A percentile compares a stretch with the other conserved stretches of the same genome.
Conservation (phyloP, 2,329 filamentous ascomycete genomes). For the Aspergillus tubingensis region DNA sequence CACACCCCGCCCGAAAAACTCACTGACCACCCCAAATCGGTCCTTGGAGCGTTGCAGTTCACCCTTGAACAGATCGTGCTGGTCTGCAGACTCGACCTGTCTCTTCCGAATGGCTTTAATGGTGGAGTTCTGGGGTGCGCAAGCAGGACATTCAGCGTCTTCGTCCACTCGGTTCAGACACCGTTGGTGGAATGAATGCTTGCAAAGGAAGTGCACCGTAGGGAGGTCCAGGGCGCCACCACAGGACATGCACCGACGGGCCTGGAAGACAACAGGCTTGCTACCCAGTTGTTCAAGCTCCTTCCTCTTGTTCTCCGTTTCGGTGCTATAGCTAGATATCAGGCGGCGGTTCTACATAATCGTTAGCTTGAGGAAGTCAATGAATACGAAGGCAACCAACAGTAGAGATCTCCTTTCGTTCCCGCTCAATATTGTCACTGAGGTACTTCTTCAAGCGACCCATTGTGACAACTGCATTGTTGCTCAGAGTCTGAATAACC, state of each 20-base stretch:
- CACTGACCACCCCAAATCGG: constrained; percentile 84
- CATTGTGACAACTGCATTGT: constrained; percentile 86
- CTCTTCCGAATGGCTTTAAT: constrained; percentile 83
- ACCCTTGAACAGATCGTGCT: constrained; percentile 85
- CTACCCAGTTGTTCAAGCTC: constrained; percentile 76
- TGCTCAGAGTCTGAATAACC: constrained; percentile 86
- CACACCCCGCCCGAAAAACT: constrained; percentile 93
- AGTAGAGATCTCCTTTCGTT: constrained; percentile 79
- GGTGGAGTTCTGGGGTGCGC: constrained; percentile 79
- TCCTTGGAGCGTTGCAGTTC: constrained; percentile 77
- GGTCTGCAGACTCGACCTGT: constrained; percentile 81
- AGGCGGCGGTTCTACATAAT: constrained; percentile 68
- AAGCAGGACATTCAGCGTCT: constrained; percentile 80
- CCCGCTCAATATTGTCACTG: constrained; percentile 81
- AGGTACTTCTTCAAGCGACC: constrained; percentile 95
- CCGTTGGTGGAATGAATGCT: constrained; percentile 92
- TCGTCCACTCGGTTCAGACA: constrained; percentile 72
- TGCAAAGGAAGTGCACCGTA: constrained; percentile 93
- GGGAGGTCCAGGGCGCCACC: constrained; percentile 78
- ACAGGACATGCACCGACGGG: constrained; percentile 84
- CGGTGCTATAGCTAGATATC: constrained; percentile 78
- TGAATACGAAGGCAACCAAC: constrained; percentile 30
- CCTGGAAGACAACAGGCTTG: constrained; percentile 87
- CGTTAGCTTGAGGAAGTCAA: constrained; percentile 18
- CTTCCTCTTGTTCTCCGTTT: constrained; percentile 75